Conservation (phyloP, 257 asterid genomes). For the Jacaranda copaia region DNA sequence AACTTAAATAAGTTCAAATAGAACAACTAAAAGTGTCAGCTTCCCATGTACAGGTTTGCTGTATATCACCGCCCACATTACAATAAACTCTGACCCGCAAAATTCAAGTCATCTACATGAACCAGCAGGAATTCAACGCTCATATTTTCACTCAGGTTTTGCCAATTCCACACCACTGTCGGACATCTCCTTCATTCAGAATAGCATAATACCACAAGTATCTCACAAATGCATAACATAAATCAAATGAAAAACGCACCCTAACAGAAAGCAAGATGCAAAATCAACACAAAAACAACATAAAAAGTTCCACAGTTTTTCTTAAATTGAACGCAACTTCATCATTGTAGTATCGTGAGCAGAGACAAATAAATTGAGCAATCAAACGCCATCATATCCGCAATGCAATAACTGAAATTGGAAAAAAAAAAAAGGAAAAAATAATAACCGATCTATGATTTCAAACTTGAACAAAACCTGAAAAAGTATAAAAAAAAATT, state of each 20-base stretch:
- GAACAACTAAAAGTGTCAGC: background rate
- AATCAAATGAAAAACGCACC: slow-evolving; percentile 10
- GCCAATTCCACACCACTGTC: background rate
- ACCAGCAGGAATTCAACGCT: slow-evolving; percentile 5
- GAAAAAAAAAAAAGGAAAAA: background rate
- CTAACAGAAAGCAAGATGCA: background rate
- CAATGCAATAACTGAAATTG: background rate
- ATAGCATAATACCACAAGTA: slow-evolving; percentile 5
- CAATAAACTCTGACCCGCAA: slow-evolving; percentile 6
- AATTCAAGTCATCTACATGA: slow-evolving; percentile 15
- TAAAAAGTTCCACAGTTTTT: background rate
- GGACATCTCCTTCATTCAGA: background rate
- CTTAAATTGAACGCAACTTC: slow-evolving; percentile 10
- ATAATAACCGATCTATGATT: background rate
- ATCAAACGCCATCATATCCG: slow-evolving; percentile 4
- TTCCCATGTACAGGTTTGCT: background rate
- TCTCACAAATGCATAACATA: slow-evolving; percentile 2
- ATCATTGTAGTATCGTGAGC: slow-evolving; percentile 18
- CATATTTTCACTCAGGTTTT: background rate
- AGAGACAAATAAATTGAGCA: slow-evolving; percentile 11
- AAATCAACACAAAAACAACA: background rate
- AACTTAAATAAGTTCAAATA: background rate
- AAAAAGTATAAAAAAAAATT: too few relatives aligned
- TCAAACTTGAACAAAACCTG: slow-evolving; percentile 11
- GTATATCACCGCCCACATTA: background rate